These are phyloP conservation scores for Suillus luteus DNA, from an alignment of 768 basidiomycete genomes.

Conservation along the genomic window DNA sequence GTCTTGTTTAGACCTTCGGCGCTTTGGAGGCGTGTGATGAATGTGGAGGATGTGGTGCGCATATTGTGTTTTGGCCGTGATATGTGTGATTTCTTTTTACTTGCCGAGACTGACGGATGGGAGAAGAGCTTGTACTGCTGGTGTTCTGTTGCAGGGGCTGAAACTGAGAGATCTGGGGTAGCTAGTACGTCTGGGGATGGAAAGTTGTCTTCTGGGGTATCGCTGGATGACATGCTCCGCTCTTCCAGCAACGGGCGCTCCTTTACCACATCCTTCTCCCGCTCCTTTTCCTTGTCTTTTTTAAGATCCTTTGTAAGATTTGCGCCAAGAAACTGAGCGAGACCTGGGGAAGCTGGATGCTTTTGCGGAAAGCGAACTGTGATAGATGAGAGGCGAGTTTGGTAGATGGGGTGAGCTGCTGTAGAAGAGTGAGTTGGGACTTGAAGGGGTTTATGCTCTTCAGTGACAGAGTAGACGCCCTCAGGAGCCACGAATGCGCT, in stretches of 20 bases:
- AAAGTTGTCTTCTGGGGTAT: slow-evolving; percentile 64
- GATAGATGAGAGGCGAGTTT: slow-evolving; percentile 64
- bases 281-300: slow-evolving; percentile 51
- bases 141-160: slow-evolving; percentile 26
- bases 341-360: slow-evolving; percentile 54
- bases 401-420: slow-evolving; percentile 41
- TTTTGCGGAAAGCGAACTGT: slow-evolving; percentile 67
- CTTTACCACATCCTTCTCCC: slow-evolving; percentile 36
- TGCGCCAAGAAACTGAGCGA: slow-evolving; percentile 68
- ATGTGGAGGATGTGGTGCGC: slow-evolving; percentile 87
- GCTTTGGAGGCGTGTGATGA: slow-evolving; percentile 85
- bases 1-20: slow-evolving; percentile 73
- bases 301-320: slow-evolving; percentile 58
- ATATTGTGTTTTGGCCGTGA: slow-evolving; percentile 89
- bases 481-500: slow-evolving; percentile 86
- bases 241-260: slow-evolving; percentile 51
- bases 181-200: slow-evolving; percentile 40
- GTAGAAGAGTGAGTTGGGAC: slow-evolving; percentile 41
- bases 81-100: slow-evolving; percentile 62
- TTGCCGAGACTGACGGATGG: slow-evolving; percentile 39
- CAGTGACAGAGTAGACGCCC: slow-evolving; percentile 86
- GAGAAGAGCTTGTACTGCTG: slow-evolving; percentile 62
- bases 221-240: slow-evolving; percentile 79
- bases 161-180: slow-evolving; percentile 33
- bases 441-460: slow-evolving; percentile 74